Evolutionary conservation across 2,329 filamentous ascomycete genomes (phyloP), one percentile per base, ranked within the genome.

Genomic region (Penicillium sp.): DNA sequence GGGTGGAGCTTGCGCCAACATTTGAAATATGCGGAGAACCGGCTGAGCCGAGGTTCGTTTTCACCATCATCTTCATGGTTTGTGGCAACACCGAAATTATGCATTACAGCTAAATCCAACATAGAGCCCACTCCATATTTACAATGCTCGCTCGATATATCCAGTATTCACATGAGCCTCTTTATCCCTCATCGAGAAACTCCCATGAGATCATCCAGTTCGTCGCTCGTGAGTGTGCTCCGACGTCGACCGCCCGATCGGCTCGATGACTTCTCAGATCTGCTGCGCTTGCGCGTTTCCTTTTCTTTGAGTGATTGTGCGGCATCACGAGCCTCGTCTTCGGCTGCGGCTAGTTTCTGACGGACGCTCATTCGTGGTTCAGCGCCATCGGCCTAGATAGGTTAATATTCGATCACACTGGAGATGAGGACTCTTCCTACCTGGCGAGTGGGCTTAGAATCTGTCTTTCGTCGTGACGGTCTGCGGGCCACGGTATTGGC

Each of bases 171-270:
- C 9, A 48, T 47, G 38, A 54, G 29, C 36, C 21, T 43, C 38
- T 38, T 38, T 38, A 9, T 56, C 49, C 56, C 49, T 60, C 45
- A 59, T 48, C 58, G 58, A 41, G 59, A 58, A 36, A 65, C 63
- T 15, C 70, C 67, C 66, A 75, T 66, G 49, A 75, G 59, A 52
- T 71, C 70, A 16, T 73, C 75, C 42, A 77, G 62, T 57, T 78
- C 75, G 45, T 75, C 72, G 39, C 64, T 71, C n/a, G 71, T 76
- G 23, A 78, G 63, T 26, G 75, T 77, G 51, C 75, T 78, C 42
- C 75, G 67, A 53, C 75, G 67, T 42, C 69, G 65, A 31, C 64
- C 67, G 21, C 63, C 62, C 42, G 65, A 64, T 46, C 65, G 61
- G 46, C 54, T 63, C 36, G 62, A 57, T 43, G 45, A 54, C 54